These are phyloP conservation scores for Yamadazyma oceani DNA, from an alignment of 1,139 yeast species.

Conservation along the genomic window DNA sequence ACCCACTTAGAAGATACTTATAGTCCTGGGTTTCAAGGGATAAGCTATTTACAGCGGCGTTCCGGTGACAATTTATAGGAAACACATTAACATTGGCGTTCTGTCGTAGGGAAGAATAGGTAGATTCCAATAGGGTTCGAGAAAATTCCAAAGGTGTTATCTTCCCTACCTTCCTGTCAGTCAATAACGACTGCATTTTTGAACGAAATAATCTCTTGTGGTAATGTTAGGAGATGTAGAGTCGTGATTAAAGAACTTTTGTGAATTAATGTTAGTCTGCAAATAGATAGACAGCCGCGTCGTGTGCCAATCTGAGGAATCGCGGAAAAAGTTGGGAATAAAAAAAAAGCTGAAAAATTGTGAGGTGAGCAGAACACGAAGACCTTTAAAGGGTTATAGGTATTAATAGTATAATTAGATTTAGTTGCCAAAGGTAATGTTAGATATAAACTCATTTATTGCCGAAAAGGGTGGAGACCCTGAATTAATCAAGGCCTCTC, in stretches of 20 bases:
- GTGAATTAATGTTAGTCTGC: too few species aligned
- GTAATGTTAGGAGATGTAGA: neutral
- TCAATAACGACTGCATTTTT: constrained; percentile 44
- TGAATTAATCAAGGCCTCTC: constrained; percentile 81
- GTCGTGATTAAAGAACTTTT: too few species aligned
- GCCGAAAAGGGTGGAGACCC: constrained; percentile 98
- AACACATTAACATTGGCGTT: constrained; percentile 31
- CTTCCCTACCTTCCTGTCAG: constrained; percentile 32
- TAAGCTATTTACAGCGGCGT: constrained; percentile 62
- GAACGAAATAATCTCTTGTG: too few species aligned
- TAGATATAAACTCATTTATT: constrained; percentile 86
- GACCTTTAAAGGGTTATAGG: too few species aligned
- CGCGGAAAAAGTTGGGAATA: too few species aligned
- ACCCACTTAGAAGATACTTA: constrained; percentile 64
- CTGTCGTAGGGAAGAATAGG: constrained; percentile 25
- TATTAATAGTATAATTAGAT: too few species aligned
- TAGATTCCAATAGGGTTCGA: constrained; percentile 41
- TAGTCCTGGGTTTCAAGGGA: constrained; percentile 57
- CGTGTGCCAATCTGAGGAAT: too few species aligned
- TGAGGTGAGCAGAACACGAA: too few species aligned
- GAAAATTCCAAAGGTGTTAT: constrained; percentile 36
- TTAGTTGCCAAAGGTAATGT: too few species aligned
- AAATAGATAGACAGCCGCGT: too few species aligned
- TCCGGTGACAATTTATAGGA: constrained; percentile 38
- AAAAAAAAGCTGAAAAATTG: too few species aligned